Evolutionary conservation across 2,329 filamentous ascomycete genomes (phyloP).

Genomic region (Huntiella abstrusa): DNA sequence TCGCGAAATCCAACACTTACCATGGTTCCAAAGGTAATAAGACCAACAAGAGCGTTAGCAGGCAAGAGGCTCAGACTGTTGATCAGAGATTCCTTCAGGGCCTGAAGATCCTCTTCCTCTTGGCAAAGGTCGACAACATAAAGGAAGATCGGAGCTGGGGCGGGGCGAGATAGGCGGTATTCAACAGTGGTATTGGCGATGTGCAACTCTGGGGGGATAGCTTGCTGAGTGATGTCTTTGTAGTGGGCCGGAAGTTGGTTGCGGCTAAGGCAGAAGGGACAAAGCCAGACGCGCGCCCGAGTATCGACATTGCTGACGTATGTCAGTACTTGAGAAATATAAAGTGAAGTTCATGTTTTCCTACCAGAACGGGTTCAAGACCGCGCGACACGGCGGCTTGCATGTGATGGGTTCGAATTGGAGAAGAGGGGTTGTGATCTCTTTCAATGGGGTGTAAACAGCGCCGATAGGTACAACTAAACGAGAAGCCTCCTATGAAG

Average conservation of each 20-base stretch:
- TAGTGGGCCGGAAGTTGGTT: constrained; percentile 73
- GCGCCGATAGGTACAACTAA: constrained; percentile 92
- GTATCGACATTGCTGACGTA: constrained; percentile 56
- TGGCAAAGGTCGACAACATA: constrained; percentile 82
- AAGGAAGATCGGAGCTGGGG: constrained; percentile 72
- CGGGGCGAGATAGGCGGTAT: constrained; percentile 62
- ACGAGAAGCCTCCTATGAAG: constrained; percentile 63
- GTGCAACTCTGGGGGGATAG: constrained; percentile 68
- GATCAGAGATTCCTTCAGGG: constrained; percentile 69
- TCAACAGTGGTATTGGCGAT: constrained; percentile 76
- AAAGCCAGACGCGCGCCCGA: constrained; percentile 71
- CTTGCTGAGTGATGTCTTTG: constrained; percentile 71
- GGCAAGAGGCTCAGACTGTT: constrained; percentile 71
- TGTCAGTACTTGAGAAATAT: constrained; percentile 5
- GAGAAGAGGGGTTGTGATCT: constrained; percentile 73
- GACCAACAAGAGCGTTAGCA: constrained; percentile 61
- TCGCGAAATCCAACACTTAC: constrained; percentile 24
- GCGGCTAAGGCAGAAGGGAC: constrained; percentile 69
- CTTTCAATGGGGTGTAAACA: constrained; percentile 87
- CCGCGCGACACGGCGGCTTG: constrained; percentile 87
- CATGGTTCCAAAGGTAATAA: constrained; percentile 88
- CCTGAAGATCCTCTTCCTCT: constrained; percentile 67
- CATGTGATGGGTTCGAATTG: constrained; percentile 95
- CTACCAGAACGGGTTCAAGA: constrained; percentile 93
- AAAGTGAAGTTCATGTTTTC: neutral